These are phyloP conservation scores for Mycena pura DNA, from an alignment of 768 basidiomycete genomes.

Conservation along the genomic window DNA sequence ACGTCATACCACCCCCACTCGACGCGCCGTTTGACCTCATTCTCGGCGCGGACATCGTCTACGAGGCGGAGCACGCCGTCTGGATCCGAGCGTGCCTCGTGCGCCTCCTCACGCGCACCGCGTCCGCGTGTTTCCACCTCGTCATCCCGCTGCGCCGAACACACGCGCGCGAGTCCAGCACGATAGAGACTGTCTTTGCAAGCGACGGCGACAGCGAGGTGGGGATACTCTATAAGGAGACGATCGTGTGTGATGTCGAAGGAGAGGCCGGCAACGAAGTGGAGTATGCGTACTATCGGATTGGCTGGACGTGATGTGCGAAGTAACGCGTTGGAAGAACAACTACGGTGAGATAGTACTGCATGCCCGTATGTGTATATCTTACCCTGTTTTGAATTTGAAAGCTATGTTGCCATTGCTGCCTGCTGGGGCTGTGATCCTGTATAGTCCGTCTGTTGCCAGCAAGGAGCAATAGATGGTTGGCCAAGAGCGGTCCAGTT, in stretches of 20 bases:
- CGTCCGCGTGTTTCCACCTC: slow-evolving; percentile 9
- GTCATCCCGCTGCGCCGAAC: slow-evolving; percentile 16
- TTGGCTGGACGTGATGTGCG: too few species aligned
- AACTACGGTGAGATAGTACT: too few species aligned
- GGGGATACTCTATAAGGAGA: slow-evolving; percentile 59
- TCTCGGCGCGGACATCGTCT: slow-evolving; percentile 85
- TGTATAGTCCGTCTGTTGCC: too few species aligned
- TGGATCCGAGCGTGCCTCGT: slow-evolving; percentile 74
- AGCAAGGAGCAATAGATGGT: too few species aligned
- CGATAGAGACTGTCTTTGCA: neutral
- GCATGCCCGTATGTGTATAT: too few species aligned
- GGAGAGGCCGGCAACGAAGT: slow-evolving; percentile 54
- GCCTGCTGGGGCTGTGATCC: too few species aligned
- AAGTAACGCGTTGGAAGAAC: too few species aligned
- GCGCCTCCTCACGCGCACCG: slow-evolving; percentile 45
- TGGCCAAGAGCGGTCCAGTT: too few species aligned
- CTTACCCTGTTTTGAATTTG: too few species aligned
- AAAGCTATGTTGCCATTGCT: too few species aligned
- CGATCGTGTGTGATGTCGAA: slow-evolving; percentile 60
- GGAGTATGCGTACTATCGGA: slow-evolving; percentile 74
- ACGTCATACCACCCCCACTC: slow-evolving; percentile 27
- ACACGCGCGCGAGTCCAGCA: slow-evolving; percentile 11
- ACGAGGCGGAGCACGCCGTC: slow-evolving; percentile 70
- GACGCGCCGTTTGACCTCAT: slow-evolving; percentile 67
- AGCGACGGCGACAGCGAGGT: slow-evolving; percentile 37